A percentile compares a stretch with the other conserved stretches of the same genome.
Evolutionary conservation across 2,329 filamentous ascomycete genomes (phyloP).

Genomic region (Rachicladosporium sp.): DNA sequence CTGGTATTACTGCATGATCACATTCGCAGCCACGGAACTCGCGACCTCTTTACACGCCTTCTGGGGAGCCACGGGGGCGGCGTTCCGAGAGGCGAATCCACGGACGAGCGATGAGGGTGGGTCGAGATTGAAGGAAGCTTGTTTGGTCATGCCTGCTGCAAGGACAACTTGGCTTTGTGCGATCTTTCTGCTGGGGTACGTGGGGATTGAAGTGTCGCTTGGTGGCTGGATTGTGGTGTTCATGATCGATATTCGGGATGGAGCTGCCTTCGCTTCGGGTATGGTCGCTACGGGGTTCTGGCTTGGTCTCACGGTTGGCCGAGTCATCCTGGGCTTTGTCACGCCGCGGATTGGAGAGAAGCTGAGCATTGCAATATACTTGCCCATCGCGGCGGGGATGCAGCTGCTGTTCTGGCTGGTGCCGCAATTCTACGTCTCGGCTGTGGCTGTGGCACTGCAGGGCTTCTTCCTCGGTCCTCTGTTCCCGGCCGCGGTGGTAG

Average conservation of each 20-base stretch:
- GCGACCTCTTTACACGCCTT: constrained; percentile 43
- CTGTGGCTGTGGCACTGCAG: constrained; percentile 57
- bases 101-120: constrained; percentile 32
- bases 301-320: constrained; percentile 66
- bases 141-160: constrained; percentile 33
- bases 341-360: constrained; percentile 65
- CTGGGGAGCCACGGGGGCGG: constrained; percentile 47
- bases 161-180: constrained; percentile 62
- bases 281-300: constrained; percentile 72
- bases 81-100: constrained; percentile 42
- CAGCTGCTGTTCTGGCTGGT: constrained; percentile 73
- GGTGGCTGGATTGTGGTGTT: constrained; percentile 78
- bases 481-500: constrained; percentile 63
- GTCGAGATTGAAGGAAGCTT: constrained; percentile 39
- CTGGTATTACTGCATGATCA: constrained; percentile 67
- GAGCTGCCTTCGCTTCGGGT: constrained; percentile 57
- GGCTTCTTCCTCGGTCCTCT: constrained; percentile 73
- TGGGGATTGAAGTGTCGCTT: constrained; percentile 64
- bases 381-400: constrained; percentile 49
- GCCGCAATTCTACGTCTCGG: constrained; percentile 60
- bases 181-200: constrained; percentile 64
- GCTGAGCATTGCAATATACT: constrained; percentile 45
- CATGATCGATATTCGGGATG: constrained; percentile 67
- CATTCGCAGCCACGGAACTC: constrained; percentile 44
- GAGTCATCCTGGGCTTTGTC: constrained; percentile 62